Percentiles rank a stretch among this genome's conserved stretches.
phyloP scores from a whole-genome alignment of 1,139 yeast genomes.

The Kodamaea sp. region DNA sequence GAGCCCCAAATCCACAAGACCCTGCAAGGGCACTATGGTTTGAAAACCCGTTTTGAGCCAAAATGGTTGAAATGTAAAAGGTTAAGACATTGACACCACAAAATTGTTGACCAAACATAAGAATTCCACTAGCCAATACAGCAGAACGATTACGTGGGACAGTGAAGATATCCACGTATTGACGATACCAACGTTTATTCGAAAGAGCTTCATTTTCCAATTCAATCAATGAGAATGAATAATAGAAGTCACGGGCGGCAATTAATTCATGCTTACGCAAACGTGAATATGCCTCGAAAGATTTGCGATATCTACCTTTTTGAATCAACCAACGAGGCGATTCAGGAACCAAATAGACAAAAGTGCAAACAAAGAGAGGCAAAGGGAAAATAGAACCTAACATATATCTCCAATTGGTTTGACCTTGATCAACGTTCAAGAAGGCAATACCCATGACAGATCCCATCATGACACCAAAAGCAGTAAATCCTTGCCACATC shows the following conservation, averaged over 20 bases:
- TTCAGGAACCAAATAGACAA: slow-evolving; percentile 43
- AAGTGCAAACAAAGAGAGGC: slow-evolving; percentile 17
- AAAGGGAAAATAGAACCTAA: slow-evolving; percentile 31
- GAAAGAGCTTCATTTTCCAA: slow-evolving; percentile 1
- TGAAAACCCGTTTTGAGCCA: slow-evolving; percentile 12
- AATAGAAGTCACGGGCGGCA: slow-evolving; percentile 7
- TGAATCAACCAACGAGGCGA: slow-evolving; percentile 54
- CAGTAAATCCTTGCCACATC: slow-evolving; percentile 38
- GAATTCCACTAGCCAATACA: slow-evolving; percentile 4
- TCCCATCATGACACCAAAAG: slow-evolving; percentile 34
- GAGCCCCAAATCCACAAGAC: slow-evolving; percentile 12
- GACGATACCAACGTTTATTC: slow-evolving; percentile 2
- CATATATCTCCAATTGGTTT: slow-evolving; percentile 34
- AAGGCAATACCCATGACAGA: slow-evolving; percentile 29
- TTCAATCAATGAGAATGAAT: slow-evolving; percentile 4
- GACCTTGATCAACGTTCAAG: slow-evolving; percentile 37
- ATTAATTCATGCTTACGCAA: slow-evolving; percentile 4
- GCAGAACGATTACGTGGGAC: slow-evolving; percentile 6
- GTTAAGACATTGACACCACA: slow-evolving; percentile 9
- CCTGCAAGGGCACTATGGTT: slow-evolving; percentile 12
- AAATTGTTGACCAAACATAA: slow-evolving; percentile 8
- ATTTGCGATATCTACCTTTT: slow-evolving; percentile 33
- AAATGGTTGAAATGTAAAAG: slow-evolving; percentile 11
- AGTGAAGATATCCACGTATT: slow-evolving; percentile 3
- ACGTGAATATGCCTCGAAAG: slow-evolving; percentile 16